A percentile compares a stretch with the other conserved stretches of the same genome.
phyloP scores from a whole-genome alignment of 768 basidiomycete genomes.

The Neoboletus magnificus region DNA sequence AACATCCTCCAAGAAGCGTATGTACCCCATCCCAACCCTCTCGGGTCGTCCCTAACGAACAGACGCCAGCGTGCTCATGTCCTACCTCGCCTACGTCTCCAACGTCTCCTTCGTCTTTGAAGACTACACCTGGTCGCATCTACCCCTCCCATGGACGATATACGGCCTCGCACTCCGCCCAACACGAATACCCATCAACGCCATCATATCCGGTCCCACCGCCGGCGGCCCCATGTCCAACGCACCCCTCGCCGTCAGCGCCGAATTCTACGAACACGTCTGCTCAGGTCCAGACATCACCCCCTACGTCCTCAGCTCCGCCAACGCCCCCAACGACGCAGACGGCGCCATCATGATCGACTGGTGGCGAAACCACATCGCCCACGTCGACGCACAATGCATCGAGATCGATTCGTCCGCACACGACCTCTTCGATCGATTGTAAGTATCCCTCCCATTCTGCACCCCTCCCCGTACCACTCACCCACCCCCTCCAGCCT shows the following conservation, averaged over 20 bases:
- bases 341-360: slow-evolving; percentile 44
- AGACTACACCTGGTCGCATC: slow-evolving; percentile 58
- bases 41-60: not conserved
- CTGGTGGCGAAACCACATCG: slow-evolving; percentile 49
- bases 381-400: slow-evolving; percentile 35
- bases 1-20: slow-evolving; percentile 62
- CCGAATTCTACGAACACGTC: slow-evolving; percentile 46
- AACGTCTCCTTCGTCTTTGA: slow-evolving; percentile 60
- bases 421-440: slow-evolving; percentile 44
- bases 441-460: slow-evolving; percentile 34
- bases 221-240: slow-evolving; percentile 44
- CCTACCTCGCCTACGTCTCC: slow-evolving; percentile 48
- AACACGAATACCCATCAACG: slow-evolving; percentile 52
- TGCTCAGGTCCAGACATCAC: slow-evolving; percentile 38
- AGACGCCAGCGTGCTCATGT: slow-evolving; percentile 42
- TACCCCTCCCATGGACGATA: slow-evolving; percentile 50
- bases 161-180: slow-evolving; percentile 54
- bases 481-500: slow-evolving; percentile 31
- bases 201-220: slow-evolving; percentile 54
- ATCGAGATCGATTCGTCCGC: slow-evolving; percentile 43
- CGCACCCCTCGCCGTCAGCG: slow-evolving; percentile 39
- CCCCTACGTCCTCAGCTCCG: slow-evolving; percentile 35
- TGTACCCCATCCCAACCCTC: slow-evolving; percentile 17
- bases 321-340: slow-evolving; percentile 34
- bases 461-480: not conserved